These are phyloP conservation scores for Blastobotrys elegans DNA, from an alignment of 1,139 yeast species.

Conservation along the genomic window DNA sequence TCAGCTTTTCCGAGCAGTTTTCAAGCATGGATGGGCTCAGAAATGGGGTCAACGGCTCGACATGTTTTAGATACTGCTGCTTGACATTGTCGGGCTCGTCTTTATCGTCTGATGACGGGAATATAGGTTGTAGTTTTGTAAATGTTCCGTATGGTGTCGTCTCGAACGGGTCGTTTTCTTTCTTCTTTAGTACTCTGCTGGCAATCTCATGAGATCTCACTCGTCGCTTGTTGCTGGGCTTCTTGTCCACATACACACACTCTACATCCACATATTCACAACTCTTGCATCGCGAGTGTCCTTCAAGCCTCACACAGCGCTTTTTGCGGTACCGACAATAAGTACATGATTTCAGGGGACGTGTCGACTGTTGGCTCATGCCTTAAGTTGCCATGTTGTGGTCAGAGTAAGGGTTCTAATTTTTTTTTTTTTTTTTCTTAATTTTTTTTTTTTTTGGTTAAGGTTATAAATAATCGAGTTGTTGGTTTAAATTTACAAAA, in stretches of 20 bases:
- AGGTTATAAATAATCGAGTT: no score
- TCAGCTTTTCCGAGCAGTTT: slow-evolving; percentile 2
- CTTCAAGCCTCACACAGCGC: slow-evolving; percentile 1
- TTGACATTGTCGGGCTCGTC: neutral
- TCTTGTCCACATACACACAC: slow-evolving; percentile 6
- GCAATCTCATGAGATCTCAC: slow-evolving; percentile 4
- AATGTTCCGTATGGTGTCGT: neutral
- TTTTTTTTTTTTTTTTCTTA: neutral
- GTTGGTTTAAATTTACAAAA: no score
- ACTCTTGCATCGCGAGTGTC: neutral
- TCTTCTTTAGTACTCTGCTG: neutral
- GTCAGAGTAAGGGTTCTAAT: neutral
- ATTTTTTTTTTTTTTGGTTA: no score
- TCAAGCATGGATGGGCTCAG: neutral
- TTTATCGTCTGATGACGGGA: neutral
- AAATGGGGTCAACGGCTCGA: slow-evolving; percentile 8
- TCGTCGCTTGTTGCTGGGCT: slow-evolving; percentile 7
- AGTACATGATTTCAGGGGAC: slow-evolving; percentile 10
- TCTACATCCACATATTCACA: slow-evolving; percentile 8
- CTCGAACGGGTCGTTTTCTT: neutral
- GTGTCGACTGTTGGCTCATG: neutral
- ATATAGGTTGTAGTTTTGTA: neutral
- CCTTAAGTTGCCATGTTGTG: neutral
- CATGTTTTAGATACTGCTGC: neutral
- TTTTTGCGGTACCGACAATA: slow-evolving; percentile 10